A percentile compares a stretch with the other conserved stretches of the same genome.
Evolutionary conservation across 2,329 filamentous ascomycete genomes (phyloP).

Genomic region (Scedosporium aurantiacum): DNA sequence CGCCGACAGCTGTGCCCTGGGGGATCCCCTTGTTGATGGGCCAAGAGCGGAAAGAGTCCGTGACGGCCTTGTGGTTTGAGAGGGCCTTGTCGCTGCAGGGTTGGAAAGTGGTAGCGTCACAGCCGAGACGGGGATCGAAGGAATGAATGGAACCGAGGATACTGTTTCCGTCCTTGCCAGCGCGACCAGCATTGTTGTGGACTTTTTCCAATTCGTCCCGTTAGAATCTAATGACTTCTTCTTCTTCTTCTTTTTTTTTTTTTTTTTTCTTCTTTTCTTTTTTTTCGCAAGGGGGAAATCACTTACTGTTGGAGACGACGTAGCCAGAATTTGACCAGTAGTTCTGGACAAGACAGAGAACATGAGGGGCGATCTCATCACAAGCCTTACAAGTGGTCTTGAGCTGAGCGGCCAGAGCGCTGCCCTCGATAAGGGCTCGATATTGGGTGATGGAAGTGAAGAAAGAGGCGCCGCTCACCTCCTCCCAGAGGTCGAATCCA

Average conservation of each 20-base stretch:
- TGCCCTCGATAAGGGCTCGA: constrained; percentile 58
- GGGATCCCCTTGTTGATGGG: constrained; percentile 55
- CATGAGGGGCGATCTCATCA: constrained; percentile 52
- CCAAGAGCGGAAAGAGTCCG: constrained; percentile 66
- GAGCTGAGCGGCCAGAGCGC: constrained; percentile 51
- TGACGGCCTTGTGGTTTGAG: constrained; percentile 64
- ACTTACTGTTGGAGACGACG: constrained; percentile 53
- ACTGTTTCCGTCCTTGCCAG: constrained; percentile 62
- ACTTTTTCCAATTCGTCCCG: constrained; percentile 20
- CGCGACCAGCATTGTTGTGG: constrained; percentile 48
- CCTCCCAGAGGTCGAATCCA: constrained; percentile 75
- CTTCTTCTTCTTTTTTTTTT: no score
- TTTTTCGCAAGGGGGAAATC: neutral
- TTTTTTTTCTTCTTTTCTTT: no score
- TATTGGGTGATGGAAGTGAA: constrained; percentile 65
- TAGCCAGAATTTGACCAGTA: constrained; percentile 61
- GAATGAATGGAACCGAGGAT: constrained; percentile 55
- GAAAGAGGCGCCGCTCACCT: constrained; percentile 65
- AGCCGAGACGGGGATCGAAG: constrained; percentile 56
- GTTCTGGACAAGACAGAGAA: constrained; percentile 61
- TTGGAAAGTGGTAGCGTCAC: constrained; percentile 64
- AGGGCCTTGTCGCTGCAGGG: constrained; percentile 61
- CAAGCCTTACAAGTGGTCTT: constrained; percentile 51
- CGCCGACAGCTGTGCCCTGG: constrained; percentile 45
- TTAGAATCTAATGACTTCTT: neutral